Percentiles rank a stretch among this genome's conserved stretches.
phyloP scores from a whole-genome alignment of 2,329 filamentous ascomycete species.

The Aspergillus viridinutans region DNA sequence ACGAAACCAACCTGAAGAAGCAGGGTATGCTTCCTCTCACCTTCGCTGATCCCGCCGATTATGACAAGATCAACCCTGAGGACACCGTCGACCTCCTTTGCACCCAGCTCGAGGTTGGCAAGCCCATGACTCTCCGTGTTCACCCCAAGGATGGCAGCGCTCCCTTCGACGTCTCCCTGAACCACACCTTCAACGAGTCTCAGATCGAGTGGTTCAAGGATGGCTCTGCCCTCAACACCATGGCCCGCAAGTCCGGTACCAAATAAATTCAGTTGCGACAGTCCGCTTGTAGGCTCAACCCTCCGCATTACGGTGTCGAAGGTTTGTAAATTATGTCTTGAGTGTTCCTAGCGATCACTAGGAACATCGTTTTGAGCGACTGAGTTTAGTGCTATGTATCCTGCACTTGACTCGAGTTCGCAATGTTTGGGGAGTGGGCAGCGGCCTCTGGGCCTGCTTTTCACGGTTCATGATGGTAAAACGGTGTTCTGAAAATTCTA shows the following conservation, averaged over 20 bases:
- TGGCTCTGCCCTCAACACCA: slow-evolving; percentile 94
- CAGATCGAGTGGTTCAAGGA: slow-evolving; percentile 99
- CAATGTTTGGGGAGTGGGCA: slow-evolving; percentile 3
- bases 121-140: slow-evolving; percentile 86
- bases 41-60: slow-evolving; percentile 90
- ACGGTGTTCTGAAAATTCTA: slow-evolving; percentile 32
- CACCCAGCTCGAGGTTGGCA: slow-evolving; percentile 86
- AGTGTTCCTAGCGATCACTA: slow-evolving; percentile 18
- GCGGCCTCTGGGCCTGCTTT: slow-evolving; percentile 15
- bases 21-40: slow-evolving; percentile 99
- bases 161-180: slow-evolving; percentile 75
- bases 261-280: slow-evolving; percentile 23
- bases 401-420: background rate
- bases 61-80: slow-evolving; percentile 91
- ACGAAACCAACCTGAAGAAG: slow-evolving; percentile 99
- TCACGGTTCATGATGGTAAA: slow-evolving; percentile 27
- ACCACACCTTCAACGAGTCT: slow-evolving; percentile 95
- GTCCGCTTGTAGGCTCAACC: background rate
- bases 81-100: slow-evolving; percentile 87
- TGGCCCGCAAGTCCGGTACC: slow-evolving; percentile 65
- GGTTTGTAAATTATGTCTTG: slow-evolving; percentile 21
- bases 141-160: slow-evolving; percentile 78
- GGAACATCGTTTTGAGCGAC: slow-evolving; percentile 3
- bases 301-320: slow-evolving; percentile 2
- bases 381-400: background rate